These are phyloP conservation scores for Vaccinium vitisidaea DNA, from an alignment of 148 eudicot species.

Conservation along the genomic window DNA sequence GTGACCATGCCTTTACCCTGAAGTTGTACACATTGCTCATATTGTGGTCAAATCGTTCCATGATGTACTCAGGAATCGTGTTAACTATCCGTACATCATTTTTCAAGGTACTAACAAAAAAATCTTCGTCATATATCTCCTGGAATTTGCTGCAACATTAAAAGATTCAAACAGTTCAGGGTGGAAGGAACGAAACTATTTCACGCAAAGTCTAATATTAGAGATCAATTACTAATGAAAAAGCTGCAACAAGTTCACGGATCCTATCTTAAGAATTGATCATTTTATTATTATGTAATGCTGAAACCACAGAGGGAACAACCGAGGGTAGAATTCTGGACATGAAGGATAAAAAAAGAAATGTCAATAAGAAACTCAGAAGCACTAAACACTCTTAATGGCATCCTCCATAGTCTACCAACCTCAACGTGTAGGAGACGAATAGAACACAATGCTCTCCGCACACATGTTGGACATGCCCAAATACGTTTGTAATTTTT, in stretches of 20 bases:
- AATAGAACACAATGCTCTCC: not conserved
- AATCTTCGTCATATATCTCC: slow-evolving; percentile 84
- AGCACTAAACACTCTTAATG: not conserved
- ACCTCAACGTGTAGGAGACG: not conserved
- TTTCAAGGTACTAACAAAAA: slow-evolving; percentile 58
- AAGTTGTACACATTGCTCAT: slow-evolving; percentile 89
- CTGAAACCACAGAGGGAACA: not conserved
- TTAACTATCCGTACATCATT: slow-evolving; percentile 84
- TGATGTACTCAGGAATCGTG: slow-evolving; percentile 69
- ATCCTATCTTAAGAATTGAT: slow-evolving; percentile 4
- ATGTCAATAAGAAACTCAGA: not conserved
- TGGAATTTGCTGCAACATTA: slow-evolving; percentile 76
- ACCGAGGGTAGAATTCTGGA: not conserved
- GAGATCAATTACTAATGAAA: not conserved
- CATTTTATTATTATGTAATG: not conserved
- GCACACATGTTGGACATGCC: not conserved
- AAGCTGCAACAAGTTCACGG: not conserved
- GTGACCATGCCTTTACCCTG: slow-evolving; percentile 92
- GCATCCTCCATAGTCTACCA: not conserved
- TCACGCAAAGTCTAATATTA: not conserved
- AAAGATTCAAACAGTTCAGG: slow-evolving; percentile 3
- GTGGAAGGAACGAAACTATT: not conserved
- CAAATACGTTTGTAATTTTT: not conserved
- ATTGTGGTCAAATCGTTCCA: slow-evolving; percentile 90
- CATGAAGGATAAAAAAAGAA: not conserved